A percentile compares a stretch with the other conserved stretches of the same genome.
phyloP scores from a whole-genome alignment of 1,284 basidiomycete species.

The Boletus semigastroideus region DNA sequence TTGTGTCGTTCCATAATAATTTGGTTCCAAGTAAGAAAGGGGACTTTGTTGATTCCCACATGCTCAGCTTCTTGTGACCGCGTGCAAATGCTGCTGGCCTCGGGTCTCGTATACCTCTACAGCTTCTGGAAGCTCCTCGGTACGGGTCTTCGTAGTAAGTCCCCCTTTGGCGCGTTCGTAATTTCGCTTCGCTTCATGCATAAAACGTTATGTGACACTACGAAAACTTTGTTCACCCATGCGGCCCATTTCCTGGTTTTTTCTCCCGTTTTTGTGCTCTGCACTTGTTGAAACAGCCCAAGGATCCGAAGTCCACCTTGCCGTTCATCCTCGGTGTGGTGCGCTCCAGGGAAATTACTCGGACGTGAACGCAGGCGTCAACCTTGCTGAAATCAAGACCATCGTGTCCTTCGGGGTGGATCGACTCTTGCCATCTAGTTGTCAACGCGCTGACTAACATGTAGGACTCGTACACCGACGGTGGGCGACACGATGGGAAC shows the following conservation, averaged over 20 bases:
- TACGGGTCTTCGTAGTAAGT: constrained; percentile 20
- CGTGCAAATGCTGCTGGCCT: constrained; percentile 23
- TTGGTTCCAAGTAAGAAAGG: neutral
- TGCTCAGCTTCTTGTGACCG: too few species aligned
- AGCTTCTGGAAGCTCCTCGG: constrained; percentile 14
- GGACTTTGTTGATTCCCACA: too few species aligned
- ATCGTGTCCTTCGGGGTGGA: constrained; percentile 49
- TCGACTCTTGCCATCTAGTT: neutral
- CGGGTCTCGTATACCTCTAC: constrained; percentile 22
- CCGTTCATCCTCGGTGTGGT: constrained; percentile 43
- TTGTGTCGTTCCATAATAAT: constrained; percentile 18
- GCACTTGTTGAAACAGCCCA: constrained; percentile 16
- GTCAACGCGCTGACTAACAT: neutral
- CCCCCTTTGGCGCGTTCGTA: neutral
- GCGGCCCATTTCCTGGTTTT: neutral
- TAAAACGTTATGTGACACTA: neutral
- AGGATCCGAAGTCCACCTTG: constrained; percentile 38
- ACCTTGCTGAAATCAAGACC: constrained; percentile 37
- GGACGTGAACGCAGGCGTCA: constrained; percentile 46
- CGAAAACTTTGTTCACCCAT: neutral
- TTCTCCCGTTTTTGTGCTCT: neutral
- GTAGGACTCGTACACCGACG: constrained; percentile 36
- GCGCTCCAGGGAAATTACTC: constrained; percentile 36
- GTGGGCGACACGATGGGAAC: constrained; percentile 36
- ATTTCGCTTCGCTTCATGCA: neutral